Percentiles rank a stretch among this genome's conserved stretches.
Conservation (phyloP, 257 asterid species). For the Gentiana macrophylla region DNA sequence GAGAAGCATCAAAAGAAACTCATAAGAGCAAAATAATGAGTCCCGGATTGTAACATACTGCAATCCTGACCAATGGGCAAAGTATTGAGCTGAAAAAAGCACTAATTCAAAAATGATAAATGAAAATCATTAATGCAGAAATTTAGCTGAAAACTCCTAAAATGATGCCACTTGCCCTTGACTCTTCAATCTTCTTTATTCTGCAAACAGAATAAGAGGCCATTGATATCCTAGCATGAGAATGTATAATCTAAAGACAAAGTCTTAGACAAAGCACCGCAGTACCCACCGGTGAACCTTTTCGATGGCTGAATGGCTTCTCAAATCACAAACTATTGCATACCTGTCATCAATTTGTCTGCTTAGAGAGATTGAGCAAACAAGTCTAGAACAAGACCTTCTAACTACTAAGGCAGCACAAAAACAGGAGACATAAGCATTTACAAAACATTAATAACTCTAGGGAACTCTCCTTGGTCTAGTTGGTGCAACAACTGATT, state of each 20-base stretch:
- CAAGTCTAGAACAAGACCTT: neutral
- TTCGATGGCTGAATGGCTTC: conserved; percentile 60
- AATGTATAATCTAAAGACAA: conserved; percentile 3
- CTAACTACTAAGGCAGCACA: no score
- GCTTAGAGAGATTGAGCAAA: neutral
- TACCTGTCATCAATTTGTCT: conserved; percentile 32
- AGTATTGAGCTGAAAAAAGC: neutral
- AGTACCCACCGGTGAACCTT: conserved; percentile 59
- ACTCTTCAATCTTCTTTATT: conserved; percentile 64
- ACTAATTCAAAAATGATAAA: no score
- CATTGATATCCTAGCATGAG: neutral
- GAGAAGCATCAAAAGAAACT: conserved; percentile 8
- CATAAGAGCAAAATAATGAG: conserved; percentile 1
- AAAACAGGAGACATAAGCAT: no score
- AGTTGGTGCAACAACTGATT: no score
- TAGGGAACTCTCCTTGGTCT: no score
- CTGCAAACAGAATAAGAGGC: conserved; percentile 36
- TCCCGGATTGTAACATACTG: conserved; percentile 1
- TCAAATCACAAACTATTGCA: conserved; percentile 71
- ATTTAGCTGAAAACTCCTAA: neutral
- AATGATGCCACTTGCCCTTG: conserved; percentile 50
- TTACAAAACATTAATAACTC: no score
- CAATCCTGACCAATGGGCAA: neutral
- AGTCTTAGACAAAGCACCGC: conserved; percentile 9
- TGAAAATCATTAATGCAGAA: neutral